phyloP scores from a whole-genome alignment of 2,329 filamentous ascomycete genomes.

The Xylariales sp. region DNA sequence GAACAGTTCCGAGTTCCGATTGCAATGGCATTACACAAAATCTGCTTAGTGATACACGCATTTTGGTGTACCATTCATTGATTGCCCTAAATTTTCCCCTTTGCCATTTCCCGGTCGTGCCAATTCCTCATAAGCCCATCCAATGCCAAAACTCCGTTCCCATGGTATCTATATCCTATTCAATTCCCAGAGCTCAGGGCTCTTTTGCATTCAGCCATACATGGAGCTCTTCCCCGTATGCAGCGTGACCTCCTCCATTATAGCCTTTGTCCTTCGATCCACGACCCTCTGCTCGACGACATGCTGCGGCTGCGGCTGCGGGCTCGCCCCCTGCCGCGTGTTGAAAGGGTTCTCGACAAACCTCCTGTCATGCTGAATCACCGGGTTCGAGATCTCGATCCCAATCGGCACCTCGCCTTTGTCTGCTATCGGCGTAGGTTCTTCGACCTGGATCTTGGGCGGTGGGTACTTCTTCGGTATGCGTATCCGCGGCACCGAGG shows the following conservation, averaged over 20 bases:
- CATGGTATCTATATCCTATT: neutral
- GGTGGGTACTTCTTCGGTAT: conserved; percentile 38
- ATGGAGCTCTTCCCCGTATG: conserved; percentile 31
- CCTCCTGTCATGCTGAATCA: conserved; percentile 17
- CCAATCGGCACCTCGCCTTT: conserved; percentile 15
- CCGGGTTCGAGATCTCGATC: conserved; percentile 27
- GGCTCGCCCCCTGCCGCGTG: conserved; percentile 6
- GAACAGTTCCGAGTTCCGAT: too few relatives aligned
- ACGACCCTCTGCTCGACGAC: conserved; percentile 1
- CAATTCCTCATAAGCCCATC: neutral
- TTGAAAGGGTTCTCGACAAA: conserved; percentile 20
- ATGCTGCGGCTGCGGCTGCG: neutral
- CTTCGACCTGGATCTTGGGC: conserved; percentile 28
- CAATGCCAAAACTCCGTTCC: neutral
- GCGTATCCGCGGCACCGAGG: conserved; percentile 33
- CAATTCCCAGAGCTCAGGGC: too few relatives aligned
- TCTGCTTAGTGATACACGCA: too few relatives aligned
- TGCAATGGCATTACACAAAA: too few relatives aligned
- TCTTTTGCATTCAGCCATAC: conserved; percentile 29
- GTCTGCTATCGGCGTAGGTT: conserved; percentile 23
- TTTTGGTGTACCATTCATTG: too few relatives aligned
- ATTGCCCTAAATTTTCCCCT: too few relatives aligned
- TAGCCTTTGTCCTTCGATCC: neutral
- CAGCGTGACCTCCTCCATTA: conserved; percentile 25
- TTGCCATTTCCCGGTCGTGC: too few relatives aligned